These are phyloP conservation scores for Colletotrichum chrysophilum DNA, from an alignment of 2,329 filamentous ascomycete genomes.

Conservation along the genomic window DNA sequence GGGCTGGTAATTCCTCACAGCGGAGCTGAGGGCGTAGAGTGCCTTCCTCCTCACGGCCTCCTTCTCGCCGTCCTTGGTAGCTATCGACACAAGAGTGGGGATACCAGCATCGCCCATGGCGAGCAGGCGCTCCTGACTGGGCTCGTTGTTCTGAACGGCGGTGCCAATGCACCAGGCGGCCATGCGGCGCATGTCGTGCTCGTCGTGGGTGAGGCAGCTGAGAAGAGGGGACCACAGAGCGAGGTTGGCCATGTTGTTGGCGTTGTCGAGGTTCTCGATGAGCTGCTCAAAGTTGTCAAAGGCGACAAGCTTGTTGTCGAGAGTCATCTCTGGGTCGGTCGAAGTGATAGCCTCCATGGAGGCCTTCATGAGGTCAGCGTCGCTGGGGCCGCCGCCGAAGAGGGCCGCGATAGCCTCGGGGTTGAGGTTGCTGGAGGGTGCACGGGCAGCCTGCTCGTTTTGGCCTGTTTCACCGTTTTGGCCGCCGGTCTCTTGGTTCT, in stretches of 20 bases:
- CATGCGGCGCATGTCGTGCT: constrained; percentile 78
- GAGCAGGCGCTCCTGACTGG: constrained; percentile 75
- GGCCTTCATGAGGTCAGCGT: constrained; percentile 90
- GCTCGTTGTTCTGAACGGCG: constrained; percentile 94
- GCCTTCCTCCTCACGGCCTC: constrained; percentile 81
- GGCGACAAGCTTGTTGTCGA: constrained; percentile 80
- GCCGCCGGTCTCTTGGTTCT: constrained; percentile 40
- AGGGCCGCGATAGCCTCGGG: constrained; percentile 75
- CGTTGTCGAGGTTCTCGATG: constrained; percentile 93
- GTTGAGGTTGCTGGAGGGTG: constrained; percentile 56
- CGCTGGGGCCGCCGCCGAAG: constrained; percentile 83
- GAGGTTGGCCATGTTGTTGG: constrained; percentile 86
- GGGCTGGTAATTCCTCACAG: constrained; percentile 88
- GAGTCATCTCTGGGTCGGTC: constrained; percentile 62
- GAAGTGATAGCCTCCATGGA: constrained; percentile 79
- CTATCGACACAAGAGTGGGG: constrained; percentile 70
- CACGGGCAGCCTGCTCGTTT: constrained; percentile 32
- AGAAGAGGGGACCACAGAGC: constrained; percentile 84
- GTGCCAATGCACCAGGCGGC: constrained; percentile 96
- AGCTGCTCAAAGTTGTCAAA: constrained; percentile 97
- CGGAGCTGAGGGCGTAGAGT: constrained; percentile 85
- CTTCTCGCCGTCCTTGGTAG: constrained; percentile 63
- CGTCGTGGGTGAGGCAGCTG: constrained; percentile 68
- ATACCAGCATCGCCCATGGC: constrained; percentile 66
- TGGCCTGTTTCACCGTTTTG: constrained; percentile 27